Conservation (phyloP, 108 stramenopile species). For the Cyclotella choctawhatcheeana region DNA sequence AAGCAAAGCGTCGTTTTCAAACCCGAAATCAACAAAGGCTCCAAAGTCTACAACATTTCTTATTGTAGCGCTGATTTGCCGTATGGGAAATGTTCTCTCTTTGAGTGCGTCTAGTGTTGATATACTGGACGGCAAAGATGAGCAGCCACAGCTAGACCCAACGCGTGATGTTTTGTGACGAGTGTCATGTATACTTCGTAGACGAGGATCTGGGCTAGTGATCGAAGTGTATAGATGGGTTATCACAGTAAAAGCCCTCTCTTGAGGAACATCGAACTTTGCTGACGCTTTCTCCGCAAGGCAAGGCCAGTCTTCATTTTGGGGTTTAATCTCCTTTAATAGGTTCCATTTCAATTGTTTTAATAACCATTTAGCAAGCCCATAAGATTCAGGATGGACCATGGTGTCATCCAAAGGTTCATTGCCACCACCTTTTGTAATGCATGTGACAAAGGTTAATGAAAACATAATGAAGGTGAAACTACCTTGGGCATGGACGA, state of each 20-base stretch:
- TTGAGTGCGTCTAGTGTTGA: conserved; percentile 21
- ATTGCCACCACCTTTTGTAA: conserved; percentile 37
- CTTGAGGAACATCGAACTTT: conserved; percentile 37
- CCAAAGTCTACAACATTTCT: conserved; percentile 76
- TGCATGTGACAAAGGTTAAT: too few species aligned
- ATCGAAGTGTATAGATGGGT: conserved; percentile 60
- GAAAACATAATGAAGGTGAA: too few species aligned
- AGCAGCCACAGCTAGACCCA: conserved; percentile 19
- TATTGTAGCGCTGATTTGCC: conserved; percentile 57
- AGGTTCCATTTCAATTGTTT: conserved; percentile 51
- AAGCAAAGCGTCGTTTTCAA: conserved; percentile 58
- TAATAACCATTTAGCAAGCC: conserved; percentile 58
- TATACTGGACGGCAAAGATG: conserved; percentile 17
- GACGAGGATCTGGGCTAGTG: conserved; percentile 59
- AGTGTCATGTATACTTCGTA: background rate
- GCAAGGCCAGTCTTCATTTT: conserved; percentile 29
- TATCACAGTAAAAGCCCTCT: conserved; percentile 52
- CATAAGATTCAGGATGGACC: conserved; percentile 74
- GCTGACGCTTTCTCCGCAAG: conserved; percentile 43
- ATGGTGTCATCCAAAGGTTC: conserved; percentile 65
- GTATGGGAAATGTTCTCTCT: conserved; percentile 36
- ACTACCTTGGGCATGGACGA: too few species aligned
- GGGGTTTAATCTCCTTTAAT: conserved; percentile 19
- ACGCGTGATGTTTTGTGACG: background rate
- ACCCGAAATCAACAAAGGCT: conserved; percentile 66